phyloP scores from a whole-genome alignment of 768 basidiomycete species.

The Suillus americanus region DNA sequence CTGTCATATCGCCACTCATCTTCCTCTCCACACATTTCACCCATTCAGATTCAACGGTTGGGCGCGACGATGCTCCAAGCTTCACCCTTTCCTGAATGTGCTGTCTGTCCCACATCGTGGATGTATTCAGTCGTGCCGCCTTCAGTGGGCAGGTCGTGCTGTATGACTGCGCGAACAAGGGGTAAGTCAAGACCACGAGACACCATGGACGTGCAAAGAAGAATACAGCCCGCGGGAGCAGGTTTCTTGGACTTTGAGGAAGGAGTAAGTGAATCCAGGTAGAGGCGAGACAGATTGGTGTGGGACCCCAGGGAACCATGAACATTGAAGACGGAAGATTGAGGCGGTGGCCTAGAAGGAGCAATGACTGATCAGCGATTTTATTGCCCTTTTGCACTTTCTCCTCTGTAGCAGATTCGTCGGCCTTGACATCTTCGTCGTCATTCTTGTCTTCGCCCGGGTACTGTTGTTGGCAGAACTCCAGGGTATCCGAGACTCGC shows the following conservation, averaged over 20 bases:
- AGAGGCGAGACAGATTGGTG: conserved; percentile 74
- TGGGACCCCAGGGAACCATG: conserved; percentile 76
- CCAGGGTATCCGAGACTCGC: too few species aligned
- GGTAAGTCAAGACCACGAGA: conserved; percentile 97
- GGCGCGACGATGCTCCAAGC: conserved; percentile 92
- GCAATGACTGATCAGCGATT: conserved; percentile 64
- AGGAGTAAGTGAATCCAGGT: conserved; percentile 64
- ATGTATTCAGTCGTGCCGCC: conserved; percentile 95
- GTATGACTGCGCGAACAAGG: conserved; percentile 89
- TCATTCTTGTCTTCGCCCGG: conserved; percentile 4
- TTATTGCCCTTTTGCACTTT: conserved; percentile 16
- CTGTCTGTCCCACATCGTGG: conserved; percentile 94
- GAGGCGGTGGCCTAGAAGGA: conserved; percentile 84
- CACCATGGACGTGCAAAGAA: conserved; percentile 95
- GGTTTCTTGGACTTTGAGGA: conserved; percentile 29
- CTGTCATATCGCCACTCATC: conserved; percentile 37
- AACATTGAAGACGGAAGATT: conserved; percentile 89
- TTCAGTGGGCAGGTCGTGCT: conserved; percentile 97
- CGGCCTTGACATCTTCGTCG: too few species aligned
- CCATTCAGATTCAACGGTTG: conserved; percentile 86
- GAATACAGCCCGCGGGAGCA: conserved; percentile 55
- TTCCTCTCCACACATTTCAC: conserved; percentile 66
- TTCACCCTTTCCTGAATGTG: conserved; percentile 92
- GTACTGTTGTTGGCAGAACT: too few species aligned
- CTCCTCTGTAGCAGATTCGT: too few species aligned